Evolutionary conservation across 2,329 filamentous ascomycete genomes (phyloP), one percentile per base, ranked within the genome.

Genomic region (Lecanoromycetidae sp.): DNA sequence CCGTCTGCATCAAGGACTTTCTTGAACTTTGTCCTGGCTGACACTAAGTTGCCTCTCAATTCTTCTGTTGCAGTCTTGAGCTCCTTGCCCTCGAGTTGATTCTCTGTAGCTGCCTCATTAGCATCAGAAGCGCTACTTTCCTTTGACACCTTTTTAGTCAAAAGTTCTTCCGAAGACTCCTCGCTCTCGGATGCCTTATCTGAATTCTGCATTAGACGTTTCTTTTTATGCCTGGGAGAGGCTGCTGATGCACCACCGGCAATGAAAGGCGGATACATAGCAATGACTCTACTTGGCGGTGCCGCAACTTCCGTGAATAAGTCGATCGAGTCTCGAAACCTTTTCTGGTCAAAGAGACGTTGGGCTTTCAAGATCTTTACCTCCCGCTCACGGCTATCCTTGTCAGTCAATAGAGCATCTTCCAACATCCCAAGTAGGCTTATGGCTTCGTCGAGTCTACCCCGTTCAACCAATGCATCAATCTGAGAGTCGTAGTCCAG

Each of bases 341-440:
- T 93, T 56, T 80, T 83, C 55, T 84, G 72, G 49, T 80, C 79
- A 58, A 98, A 98, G 4, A 96, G 68, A 12, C 72, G 68, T 61
- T 94, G 86, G 0, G 90, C 91, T 62, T 98, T 98, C 55, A 84
- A 75, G 69, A 94, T 91, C 66, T 90, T 93, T 57, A 93, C 80
- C 57, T 93, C 83, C 23, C 88, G 77, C 50, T 94, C 72, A 8
- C 84, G 81, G 41, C 82, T 80, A 7, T 74, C 72, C 64, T 98
- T 98, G 63, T 94, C 79, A 38, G 79, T 77, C 19, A 98, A 71
- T 19, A 98, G 68, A 0, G 90, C 93, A 63, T 94, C 90, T 65
- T 98, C 91, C 0, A 98, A 75, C 79, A 95, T 87, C 40, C 76
- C 74, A 5, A 96, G 70, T 7, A 98, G 69, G 58, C 87, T 95